A percentile compares a stretch with the other conserved stretches of the same genome.
Evolutionary conservation across 2,329 filamentous ascomycete genomes (phyloP).

Genomic region (Cytospora leucostoma): DNA sequence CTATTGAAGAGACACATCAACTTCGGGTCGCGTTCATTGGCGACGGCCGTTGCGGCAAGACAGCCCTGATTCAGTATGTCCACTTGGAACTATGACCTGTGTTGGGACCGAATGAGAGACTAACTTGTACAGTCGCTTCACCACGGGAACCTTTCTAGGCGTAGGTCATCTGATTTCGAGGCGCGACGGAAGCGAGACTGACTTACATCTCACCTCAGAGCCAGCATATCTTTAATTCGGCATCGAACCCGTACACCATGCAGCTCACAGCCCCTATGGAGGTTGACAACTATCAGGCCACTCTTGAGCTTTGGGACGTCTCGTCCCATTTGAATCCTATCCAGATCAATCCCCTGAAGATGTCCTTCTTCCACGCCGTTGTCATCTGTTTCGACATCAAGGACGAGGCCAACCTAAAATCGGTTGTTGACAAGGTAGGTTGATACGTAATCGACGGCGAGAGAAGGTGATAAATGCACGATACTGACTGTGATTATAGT

Average conservation of each 20-base stretch:
- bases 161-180: neutral
- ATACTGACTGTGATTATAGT: constrained; percentile 28
- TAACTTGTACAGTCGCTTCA: constrained; percentile 4
- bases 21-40: constrained; percentile 7
- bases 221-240: neutral
- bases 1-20: neutral
- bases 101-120: neutral
- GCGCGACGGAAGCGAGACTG: neutral
- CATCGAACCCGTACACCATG: neutral
- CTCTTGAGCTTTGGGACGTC: constrained; percentile 35
- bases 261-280: neutral
- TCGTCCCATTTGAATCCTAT: constrained; percentile 27
- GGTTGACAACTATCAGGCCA: constrained; percentile 12
- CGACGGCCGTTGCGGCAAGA: constrained; percentile 10
- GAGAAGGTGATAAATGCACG: neutral
- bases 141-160: neutral
- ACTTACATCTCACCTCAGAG: neutral
- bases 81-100: too few relatives aligned
- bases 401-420: constrained; percentile 33
- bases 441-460: neutral
- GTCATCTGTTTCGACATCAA: constrained; percentile 43
- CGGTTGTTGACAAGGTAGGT: constrained; percentile 35
- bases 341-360: constrained; percentile 23
- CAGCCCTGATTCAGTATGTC: neutral
- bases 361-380: constrained; percentile 38